A percentile compares a stretch with the other conserved stretches of the same genome.
These are phyloP conservation scores for Fusarium albidum DNA, from an alignment of 2,329 filamentous ascomycete species.

Conservation along the genomic window DNA sequence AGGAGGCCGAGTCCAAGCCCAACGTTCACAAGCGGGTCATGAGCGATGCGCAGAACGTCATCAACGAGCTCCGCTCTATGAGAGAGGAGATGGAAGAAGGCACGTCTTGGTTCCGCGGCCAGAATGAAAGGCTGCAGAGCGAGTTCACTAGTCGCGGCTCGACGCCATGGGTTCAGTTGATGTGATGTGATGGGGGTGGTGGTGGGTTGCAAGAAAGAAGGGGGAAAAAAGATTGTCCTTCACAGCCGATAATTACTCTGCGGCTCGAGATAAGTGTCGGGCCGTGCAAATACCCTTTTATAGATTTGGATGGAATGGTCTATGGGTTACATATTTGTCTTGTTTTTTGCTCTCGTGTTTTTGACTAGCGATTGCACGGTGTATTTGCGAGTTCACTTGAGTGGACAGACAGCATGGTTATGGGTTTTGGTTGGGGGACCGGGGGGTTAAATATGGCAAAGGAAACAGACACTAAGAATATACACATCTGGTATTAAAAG, in stretches of 20 bases:
- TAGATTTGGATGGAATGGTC: conserved; percentile 37
- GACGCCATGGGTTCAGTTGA: conserved; percentile 47
- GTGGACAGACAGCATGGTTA: conserved; percentile 2
- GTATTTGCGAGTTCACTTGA: conserved; percentile 12
- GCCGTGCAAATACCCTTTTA: conserved; percentile 36
- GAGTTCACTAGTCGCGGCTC: conserved; percentile 45
- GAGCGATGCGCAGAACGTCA: conserved; percentile 51
- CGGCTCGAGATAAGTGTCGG: conserved; percentile 1
- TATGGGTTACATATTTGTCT: conserved; percentile 14
- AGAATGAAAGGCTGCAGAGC: conserved; percentile 53
- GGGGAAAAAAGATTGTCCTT: background rate
- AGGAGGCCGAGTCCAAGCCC: conserved; percentile 23
- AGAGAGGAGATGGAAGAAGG: conserved; percentile 57
- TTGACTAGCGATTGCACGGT: conserved; percentile 28
- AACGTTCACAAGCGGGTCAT: conserved; percentile 51
- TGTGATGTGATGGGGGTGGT: conserved; percentile 31
- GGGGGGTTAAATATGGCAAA: conserved; percentile 17
- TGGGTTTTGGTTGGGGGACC: conserved; percentile 17
- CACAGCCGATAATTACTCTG: conserved; percentile 10
- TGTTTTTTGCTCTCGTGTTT: conserved; percentile 21
- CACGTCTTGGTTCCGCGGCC: conserved; percentile 55
- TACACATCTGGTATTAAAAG: conserved; percentile 13
- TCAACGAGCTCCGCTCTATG: conserved; percentile 51
- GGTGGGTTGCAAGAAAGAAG: conserved; percentile 1
- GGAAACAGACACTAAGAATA: conserved; percentile 23